phyloP scores from a whole-genome alignment of 768 basidiomycete species.

The Suillus variegatus region DNA sequence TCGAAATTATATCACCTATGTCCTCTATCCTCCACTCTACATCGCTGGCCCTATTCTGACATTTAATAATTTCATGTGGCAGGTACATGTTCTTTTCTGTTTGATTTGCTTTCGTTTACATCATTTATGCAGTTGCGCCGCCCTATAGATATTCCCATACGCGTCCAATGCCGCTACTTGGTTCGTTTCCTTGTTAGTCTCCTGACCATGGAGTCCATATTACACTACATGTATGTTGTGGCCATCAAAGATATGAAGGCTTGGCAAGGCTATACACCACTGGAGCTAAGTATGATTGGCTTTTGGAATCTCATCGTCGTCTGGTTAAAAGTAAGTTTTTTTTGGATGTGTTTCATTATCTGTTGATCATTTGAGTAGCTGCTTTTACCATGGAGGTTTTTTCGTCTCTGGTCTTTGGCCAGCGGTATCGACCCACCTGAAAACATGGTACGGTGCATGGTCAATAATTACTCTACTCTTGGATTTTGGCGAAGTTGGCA shows the following conservation, averaged over 20 bases:
- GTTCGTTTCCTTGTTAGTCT: conserved; percentile 71
- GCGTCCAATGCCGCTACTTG: conserved; percentile 53
- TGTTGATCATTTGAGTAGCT: conserved; percentile 50
- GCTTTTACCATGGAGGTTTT: conserved; percentile 94
- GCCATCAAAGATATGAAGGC: conserved; percentile 90
- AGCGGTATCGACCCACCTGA: conserved; percentile 94
- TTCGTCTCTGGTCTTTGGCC: conserved; percentile 88
- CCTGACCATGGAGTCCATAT: conserved; percentile 85
- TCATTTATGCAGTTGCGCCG: conserved; percentile 52
- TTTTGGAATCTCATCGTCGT: conserved; percentile 97
- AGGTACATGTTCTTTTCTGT: conserved; percentile 51
- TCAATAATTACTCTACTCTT: conserved; percentile 90
- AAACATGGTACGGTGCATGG: conserved; percentile 99
- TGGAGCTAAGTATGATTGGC: conserved; percentile 87
- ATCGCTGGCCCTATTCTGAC: conserved; percentile 96
- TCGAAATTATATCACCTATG: conserved; percentile 77
- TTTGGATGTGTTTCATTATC: background rate
- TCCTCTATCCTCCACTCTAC: conserved; percentile 92
- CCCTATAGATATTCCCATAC: conserved; percentile 47
- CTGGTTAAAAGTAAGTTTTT: conserved; percentile 82
- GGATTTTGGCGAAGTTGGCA: conserved; percentile 99
- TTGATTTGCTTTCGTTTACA: conserved; percentile 2
- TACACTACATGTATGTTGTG: conserved; percentile 96
- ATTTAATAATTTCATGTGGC: conserved; percentile 94
- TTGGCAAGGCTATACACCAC: conserved; percentile 77